Conservation (phyloP, 495 filamentous ascomycete species). For the Penicillium argentinense region DNA sequence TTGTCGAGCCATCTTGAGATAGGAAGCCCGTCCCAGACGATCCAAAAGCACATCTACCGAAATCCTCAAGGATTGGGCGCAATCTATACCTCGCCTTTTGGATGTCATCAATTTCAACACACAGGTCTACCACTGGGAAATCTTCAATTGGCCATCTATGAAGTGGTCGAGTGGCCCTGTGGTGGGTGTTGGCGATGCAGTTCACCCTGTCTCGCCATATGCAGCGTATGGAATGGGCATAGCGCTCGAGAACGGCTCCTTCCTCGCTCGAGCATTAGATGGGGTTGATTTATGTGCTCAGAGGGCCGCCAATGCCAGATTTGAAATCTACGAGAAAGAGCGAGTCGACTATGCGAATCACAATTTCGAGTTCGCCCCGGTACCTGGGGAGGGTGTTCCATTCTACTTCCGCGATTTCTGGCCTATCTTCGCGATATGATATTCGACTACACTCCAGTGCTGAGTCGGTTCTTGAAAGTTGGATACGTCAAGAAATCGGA, state of each 20-base stretch:
- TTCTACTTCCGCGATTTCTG: conserved; percentile 14
- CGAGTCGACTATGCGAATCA: conserved; percentile 24
- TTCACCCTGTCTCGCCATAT: conserved; percentile 24
- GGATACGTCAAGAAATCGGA: conserved; percentile 15
- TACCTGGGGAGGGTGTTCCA: conserved; percentile 18
- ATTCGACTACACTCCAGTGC: conserved; percentile 20
- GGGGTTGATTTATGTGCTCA: conserved; percentile 18
- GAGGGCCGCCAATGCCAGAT: conserved; percentile 11
- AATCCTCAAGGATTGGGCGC: conserved; percentile 17
- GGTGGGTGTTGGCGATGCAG: conserved; percentile 19
- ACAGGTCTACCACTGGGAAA: conserved; percentile 22
- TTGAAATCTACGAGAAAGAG: conserved; percentile 17
- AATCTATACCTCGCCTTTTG: conserved; percentile 18
- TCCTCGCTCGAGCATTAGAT: conserved; percentile 13
- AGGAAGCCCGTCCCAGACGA: conserved; percentile 17
- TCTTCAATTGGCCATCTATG: conserved; percentile 17
- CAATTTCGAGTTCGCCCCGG: conserved; percentile 22
- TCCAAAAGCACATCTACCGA: conserved; percentile 8
- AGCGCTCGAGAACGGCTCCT: conserved; percentile 25
- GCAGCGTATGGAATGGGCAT: conserved; percentile 27
- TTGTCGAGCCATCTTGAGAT: conserved; percentile 20
- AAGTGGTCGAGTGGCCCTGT: conserved; percentile 20
- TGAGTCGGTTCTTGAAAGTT: conserved; percentile 8
- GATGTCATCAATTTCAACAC: conserved; percentile 17
- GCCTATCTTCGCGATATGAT: conserved; percentile 16